phyloP scores from a whole-genome alignment of 169 alveolate genomes.

The Plasmodium gonderi region DNA sequence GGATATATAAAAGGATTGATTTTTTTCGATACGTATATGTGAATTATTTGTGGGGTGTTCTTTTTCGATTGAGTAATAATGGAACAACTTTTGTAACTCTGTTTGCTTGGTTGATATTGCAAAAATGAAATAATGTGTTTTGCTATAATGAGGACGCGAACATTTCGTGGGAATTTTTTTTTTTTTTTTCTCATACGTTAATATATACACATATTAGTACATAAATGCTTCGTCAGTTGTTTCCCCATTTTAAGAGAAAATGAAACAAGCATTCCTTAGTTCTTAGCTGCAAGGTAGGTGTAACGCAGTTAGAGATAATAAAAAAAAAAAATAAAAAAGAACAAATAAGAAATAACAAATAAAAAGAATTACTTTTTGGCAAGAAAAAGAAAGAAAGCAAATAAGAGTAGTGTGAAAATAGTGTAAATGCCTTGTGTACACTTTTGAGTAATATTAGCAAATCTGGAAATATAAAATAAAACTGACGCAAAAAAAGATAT shows the following conservation, averaged over 20 bases:
- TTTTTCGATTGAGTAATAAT: neutral
- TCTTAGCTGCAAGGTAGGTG: too few relatives aligned
- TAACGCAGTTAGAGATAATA: too few relatives aligned
- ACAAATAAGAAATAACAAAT: too few relatives aligned
- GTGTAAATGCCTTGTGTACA: neutral
- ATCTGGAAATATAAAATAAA: neutral
- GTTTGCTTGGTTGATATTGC: neutral
- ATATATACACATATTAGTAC: too few relatives aligned
- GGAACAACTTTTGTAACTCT: neutral
- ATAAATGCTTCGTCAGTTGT: too few relatives aligned
- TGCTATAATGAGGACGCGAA: neutral
- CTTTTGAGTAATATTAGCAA: neutral
- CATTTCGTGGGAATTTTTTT: too few relatives aligned
- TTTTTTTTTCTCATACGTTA: too few relatives aligned
- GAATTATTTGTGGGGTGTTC: neutral
- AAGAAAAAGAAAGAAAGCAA: neutral
- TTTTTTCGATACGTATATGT: neutral
- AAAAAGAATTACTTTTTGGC: too few relatives aligned
- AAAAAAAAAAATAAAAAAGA: too few relatives aligned
- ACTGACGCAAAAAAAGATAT: neutral
- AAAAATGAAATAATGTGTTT: too few relatives aligned
- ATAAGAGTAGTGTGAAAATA: neutral
- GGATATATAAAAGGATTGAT: neutral
- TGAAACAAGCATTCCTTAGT: too few relatives aligned
- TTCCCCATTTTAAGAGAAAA: too few relatives aligned